Evolutionary conservation across 495 filamentous ascomycete genomes (phyloP), one percentile per base, ranked within the genome.

Genomic region (Xylaria grammica): DNA sequence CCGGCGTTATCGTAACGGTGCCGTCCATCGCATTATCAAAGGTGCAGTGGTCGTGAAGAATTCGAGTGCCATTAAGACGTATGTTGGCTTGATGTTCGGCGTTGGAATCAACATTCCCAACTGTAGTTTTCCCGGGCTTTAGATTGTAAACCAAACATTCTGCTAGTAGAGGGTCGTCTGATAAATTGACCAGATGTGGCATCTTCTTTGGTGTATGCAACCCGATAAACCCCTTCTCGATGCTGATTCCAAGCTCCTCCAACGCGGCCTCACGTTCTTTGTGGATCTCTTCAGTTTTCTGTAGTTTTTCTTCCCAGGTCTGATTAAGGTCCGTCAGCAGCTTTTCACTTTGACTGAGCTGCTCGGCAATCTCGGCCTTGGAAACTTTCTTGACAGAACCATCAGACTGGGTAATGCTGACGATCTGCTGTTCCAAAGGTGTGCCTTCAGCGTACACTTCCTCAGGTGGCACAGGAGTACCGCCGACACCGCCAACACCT

Each of bases 131-230:
- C 15, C 95, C 95, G 13, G 95, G 94, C 76, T 98, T 98, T 69
- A 99, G 89, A 71, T 98, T 98, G 78, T 99, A 99, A 26, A 99
- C 91, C 63, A 99, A 84, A 78, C 96, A 99, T 78, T 98, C 95
- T 24, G 94, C 94, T 34, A 99, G 81, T 20, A 99, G 81, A 4
- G 95, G 95, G 71, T 99, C 95, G 73, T 99, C 95, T 67, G 92
- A 96, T 20, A 99, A 79, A 72, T 99, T 99, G 78, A 99, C 95
- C 74, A 99, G 81, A 86, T 99, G 95, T 5, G 95, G 95, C 91
- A 97, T 98, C 78, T 95, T 97, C 79, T 97, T 99, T 1, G 95
- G 95, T 11, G 94, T 98, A 45, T 92, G 94, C 48, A 99, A 79
- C 30, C 95, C 95, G 60, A 99, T 88, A 73, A 97, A 97, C 15